Percentiles rank a stretch among this genome's conserved stretches.
Evolutionary conservation across 2,329 filamentous ascomycete species (phyloP).

Genomic region (Colletotrichum eremochloae): DNA sequence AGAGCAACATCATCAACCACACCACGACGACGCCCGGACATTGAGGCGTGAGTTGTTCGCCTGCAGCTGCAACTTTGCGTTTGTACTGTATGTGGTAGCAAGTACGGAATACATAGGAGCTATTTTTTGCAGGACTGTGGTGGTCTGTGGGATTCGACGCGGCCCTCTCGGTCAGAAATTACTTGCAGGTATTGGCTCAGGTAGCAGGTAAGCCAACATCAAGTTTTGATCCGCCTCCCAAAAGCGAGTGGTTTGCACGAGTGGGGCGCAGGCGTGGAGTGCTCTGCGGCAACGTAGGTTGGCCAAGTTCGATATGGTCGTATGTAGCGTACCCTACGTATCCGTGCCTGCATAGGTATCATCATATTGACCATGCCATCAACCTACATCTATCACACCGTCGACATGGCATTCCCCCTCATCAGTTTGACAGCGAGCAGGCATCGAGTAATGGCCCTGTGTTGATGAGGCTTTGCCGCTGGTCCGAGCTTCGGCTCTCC

Average conservation of each 20-base stretch:
- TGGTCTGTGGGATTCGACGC: constrained; percentile 31
- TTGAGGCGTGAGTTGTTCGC: background rate
- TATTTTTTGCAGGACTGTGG: background rate
- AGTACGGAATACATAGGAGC: too few relatives aligned
- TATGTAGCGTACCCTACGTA: too few relatives aligned
- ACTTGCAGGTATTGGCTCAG: constrained; percentile 11
- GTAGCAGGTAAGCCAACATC: constrained; percentile 3
- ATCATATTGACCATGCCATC: background rate
- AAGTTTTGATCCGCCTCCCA: constrained; percentile 19
- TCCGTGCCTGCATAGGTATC: too few relatives aligned
- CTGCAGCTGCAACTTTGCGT: constrained; percentile 4
- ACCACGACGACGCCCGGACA: constrained; percentile 5
- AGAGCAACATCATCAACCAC: background rate
- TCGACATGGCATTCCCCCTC: background rate
- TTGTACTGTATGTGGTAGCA: background rate
- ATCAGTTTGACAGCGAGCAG: background rate
- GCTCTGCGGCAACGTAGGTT: constrained; percentile 9
- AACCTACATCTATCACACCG: background rate
- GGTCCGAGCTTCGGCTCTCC: constrained; percentile 23
- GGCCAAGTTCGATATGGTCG: background rate
- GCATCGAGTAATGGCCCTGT: constrained; percentile 1
- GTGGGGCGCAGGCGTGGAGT: background rate
- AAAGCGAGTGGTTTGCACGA: background rate
- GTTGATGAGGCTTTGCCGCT: constrained; percentile 30
- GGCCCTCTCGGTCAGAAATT: background rate